phyloP scores from a whole-genome alignment of 2,329 filamentous ascomycete genomes.

The Corynespora cassiicola region DNA sequence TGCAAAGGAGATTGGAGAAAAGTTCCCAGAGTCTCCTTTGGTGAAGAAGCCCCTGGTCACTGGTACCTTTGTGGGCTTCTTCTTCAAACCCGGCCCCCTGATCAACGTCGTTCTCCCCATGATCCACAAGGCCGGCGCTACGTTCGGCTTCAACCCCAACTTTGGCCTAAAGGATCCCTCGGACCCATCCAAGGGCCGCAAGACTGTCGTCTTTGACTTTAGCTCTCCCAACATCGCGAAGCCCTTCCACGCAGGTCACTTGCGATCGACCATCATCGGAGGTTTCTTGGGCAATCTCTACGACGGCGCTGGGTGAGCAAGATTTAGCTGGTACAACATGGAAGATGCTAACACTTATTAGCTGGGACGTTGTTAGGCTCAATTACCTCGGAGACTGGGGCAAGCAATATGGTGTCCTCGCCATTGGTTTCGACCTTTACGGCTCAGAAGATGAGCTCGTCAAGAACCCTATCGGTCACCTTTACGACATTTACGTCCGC shows the following conservation, averaged over 20 bases:
- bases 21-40: constrained; percentile 76
- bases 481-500: constrained; percentile 82
- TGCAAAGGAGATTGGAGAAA: constrained; percentile 60
- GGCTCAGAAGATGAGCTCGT: constrained; percentile 75
- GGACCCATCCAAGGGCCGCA: constrained; percentile 66
- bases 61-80: constrained; percentile 79
- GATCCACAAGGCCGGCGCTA: constrained; percentile 66
- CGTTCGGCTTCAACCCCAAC: constrained; percentile 69
- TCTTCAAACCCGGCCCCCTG: constrained; percentile 75
- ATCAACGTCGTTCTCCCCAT: constrained; percentile 71
- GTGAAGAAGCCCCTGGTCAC: constrained; percentile 71
- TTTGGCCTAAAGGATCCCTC: constrained; percentile 67
- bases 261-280: constrained; percentile 79
- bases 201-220: constrained; percentile 79
- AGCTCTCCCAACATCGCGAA: constrained; percentile 88
- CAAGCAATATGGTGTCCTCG: constrained; percentile 74
- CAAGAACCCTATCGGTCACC: constrained; percentile 79
- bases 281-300: constrained; percentile 76
- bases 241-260: constrained; percentile 77
- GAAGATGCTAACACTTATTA: no score
- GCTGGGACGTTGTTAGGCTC: constrained; percentile 74
- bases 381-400: constrained; percentile 85
- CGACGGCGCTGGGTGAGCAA: constrained; percentile 66
- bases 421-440: constrained; percentile 76
- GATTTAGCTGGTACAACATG: no score